Evolutionary conservation across 306 rosid genomes (phyloP).

Genomic region (Aeschynomene evenia): DNA sequence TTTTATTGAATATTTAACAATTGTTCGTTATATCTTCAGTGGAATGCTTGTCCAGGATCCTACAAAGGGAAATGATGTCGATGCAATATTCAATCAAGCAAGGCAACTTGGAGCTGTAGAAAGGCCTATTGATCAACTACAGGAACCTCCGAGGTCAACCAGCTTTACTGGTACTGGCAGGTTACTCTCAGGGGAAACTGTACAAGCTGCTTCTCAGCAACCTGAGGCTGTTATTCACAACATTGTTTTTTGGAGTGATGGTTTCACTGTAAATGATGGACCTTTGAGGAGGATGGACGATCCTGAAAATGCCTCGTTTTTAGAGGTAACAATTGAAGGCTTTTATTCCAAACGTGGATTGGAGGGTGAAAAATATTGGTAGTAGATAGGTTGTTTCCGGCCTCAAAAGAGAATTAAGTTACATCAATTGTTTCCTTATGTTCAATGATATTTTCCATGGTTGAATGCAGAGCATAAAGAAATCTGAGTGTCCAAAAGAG

Average conservation of each 20-base stretch:
- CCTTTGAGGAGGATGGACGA: conserved; percentile 95
- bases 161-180: conserved; percentile 92
- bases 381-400: background rate
- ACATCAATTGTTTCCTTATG: background rate
- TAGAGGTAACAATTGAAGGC: conserved; percentile 58
- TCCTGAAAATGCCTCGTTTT: conserved; percentile 88
- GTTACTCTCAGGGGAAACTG: conserved; percentile 78
- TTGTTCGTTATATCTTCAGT: conserved; percentile 49
- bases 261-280: conserved; percentile 87
- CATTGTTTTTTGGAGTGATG: conserved; percentile 91
- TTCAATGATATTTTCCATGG: conserved; percentile 20
- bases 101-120: conserved; percentile 88
- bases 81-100: conserved; percentile 81
- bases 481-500: conserved; percentile 92
- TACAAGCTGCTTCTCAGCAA: conserved; percentile 69
- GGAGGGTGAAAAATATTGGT: conserved; percentile 8
- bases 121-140: conserved; percentile 69
- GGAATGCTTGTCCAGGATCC: conserved; percentile 99
- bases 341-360: conserved; percentile 6
- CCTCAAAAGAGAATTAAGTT: background rate
- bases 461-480: conserved; percentile 77
- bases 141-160: conserved; percentile 78
- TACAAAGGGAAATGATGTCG: conserved; percentile 80
- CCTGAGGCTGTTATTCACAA: conserved; percentile 81
- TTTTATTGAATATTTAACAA: conserved; percentile 16